Base-by-base conservation (phyloP, 208 protist genomes). In the Porcisia deanei region DNA sequence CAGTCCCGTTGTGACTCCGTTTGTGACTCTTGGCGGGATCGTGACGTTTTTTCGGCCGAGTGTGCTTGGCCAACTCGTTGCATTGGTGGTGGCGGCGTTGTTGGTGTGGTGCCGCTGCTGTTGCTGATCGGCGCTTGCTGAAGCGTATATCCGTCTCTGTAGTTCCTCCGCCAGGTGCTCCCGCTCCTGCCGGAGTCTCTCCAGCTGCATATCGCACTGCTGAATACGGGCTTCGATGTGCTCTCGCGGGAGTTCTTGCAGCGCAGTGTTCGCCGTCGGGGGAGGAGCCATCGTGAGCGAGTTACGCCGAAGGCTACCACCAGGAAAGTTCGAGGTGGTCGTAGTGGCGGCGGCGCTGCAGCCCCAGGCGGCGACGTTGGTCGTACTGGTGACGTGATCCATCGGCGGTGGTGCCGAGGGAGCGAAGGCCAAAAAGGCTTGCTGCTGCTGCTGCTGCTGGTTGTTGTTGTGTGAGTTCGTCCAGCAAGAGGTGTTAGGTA, bases 401-500 rank as follows among this genome's bases (percentile, higher is more conserved):
- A 63, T 34, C 16, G 25, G 69, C 34, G 69, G 41, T 37, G 54
- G 54, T 58, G 47, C 25, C 1, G 49, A 9, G 22, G 67, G 49
- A 3, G 55, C 67, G 9, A 59, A 72, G 7, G 67, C 55, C 6
- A 72, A 58, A n/a, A 72, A 14, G 1, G 25, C 5, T 18, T 58
- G 66, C 45, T 55, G 70, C 39, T 61, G 71, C 71, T 68, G 14
- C 22, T 71, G 59, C 30, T 30, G 30, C 30, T 30, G 30, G 54
- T 34, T 75, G 55, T 49, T 71, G 78, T 83, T 43, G 14, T 61
- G 68, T 25, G 66, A 34, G 5, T 43, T 45, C 30, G 30, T 30
- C 67, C 74, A 79, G 55, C 66, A 77, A 10, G 68, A 71, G 9
- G 68, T 79, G 63, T 83, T 75, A 41, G 72, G 66, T 47, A 77